Percentiles rank a stretch among this genome's conserved stretches.
These are phyloP conservation scores for Suillus fuscotomentosus DNA, from an alignment of 768 basidiomycete species.

Conservation along the genomic window DNA sequence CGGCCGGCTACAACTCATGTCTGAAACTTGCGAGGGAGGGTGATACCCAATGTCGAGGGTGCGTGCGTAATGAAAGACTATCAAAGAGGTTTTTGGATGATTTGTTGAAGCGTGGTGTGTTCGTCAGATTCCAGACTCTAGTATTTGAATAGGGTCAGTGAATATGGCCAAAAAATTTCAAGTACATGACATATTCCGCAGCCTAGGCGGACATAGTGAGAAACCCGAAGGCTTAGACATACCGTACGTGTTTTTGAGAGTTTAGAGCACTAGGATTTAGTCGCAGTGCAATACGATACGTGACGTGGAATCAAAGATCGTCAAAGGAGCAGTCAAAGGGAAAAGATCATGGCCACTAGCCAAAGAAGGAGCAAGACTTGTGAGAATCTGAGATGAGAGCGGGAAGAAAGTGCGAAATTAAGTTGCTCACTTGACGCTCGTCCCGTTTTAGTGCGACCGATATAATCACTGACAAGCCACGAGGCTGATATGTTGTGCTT, in stretches of 20 bases:
- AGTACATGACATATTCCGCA: conserved; percentile 4
- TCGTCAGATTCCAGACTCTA: conserved; percentile 21
- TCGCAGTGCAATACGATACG: background rate
- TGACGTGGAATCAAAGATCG: conserved; percentile 6
- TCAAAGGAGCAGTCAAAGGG: conserved; percentile 9
- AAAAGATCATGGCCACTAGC: conserved; percentile 19
- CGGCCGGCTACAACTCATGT: conserved; percentile 17
- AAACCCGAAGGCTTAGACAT: conserved; percentile 12
- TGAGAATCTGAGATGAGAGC: background rate
- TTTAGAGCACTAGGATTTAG: conserved; percentile 3
- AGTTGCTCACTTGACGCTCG: conserved; percentile 10
- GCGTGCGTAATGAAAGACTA: conserved; percentile 11
- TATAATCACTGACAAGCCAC: conserved; percentile 4
- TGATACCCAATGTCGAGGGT: conserved; percentile 14
- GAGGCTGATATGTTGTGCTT: conserved; percentile 3
- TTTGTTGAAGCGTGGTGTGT: conserved; percentile 13
- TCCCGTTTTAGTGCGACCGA: conserved; percentile 15
- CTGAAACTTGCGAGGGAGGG: conserved; percentile 14
- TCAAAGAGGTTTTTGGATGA: conserved; percentile 6
- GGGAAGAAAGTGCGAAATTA: conserved; percentile 9
- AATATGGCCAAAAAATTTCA: background rate
- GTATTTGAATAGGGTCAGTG: conserved; percentile 14
- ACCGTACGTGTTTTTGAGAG: conserved; percentile 24
- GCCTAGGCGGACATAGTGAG: conserved; percentile 4
- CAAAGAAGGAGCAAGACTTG: conserved; percentile 4